Evolutionary conservation across 805 yeast genomes (phyloP).

Genomic region (Candida sakaeoensis): DNA sequence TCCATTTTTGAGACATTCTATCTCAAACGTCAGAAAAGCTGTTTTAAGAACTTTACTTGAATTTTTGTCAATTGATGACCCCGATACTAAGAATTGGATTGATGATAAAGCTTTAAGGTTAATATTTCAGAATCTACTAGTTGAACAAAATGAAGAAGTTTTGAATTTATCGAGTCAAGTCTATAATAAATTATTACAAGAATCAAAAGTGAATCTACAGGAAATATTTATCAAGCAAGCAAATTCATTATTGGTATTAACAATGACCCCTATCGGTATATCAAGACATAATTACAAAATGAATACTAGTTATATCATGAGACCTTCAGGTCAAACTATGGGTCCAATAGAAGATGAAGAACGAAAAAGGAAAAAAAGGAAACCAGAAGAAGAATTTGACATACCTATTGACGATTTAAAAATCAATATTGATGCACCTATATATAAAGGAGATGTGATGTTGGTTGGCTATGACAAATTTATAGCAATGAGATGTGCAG

Average conservation of each 20-base stretch:
- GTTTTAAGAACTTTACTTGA: slow-evolving; percentile 78
- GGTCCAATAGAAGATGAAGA: slow-evolving; percentile 22
- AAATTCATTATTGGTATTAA: slow-evolving; percentile 56
- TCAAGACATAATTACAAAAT: slow-evolving; percentile 84
- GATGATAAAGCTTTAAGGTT: slow-evolving; percentile 70
- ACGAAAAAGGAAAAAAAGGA: slow-evolving; percentile 49
- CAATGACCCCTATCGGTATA: slow-evolving; percentile 94
- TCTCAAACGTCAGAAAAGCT: slow-evolving; percentile 84
- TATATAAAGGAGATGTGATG: slow-evolving; percentile 85
- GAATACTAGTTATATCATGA: slow-evolving; percentile 69
- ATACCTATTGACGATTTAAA: slow-evolving; percentile 59
- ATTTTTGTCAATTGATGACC: slow-evolving; percentile 59
- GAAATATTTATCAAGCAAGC: slow-evolving; percentile 53
- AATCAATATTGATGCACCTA: slow-evolving; percentile 90
- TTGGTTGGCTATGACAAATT: slow-evolving; percentile 74
- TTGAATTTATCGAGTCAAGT: slow-evolving; percentile 59
- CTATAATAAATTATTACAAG: slow-evolving; percentile 52
- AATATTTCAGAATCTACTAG: slow-evolving; percentile 78
- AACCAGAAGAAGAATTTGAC: slow-evolving; percentile 20
- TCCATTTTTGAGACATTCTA: slow-evolving; percentile 92
- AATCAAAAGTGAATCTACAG: slow-evolving; percentile 49
- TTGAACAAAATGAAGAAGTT: slow-evolving; percentile 83
- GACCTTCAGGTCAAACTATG: slow-evolving; percentile 67
- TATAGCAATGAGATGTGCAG: slow-evolving; percentile 68
- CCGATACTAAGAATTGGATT: slow-evolving; percentile 64